phyloP scores from a whole-genome alignment of 2,329 filamentous ascomycete genomes.

The Microdochium nivale region DNA sequence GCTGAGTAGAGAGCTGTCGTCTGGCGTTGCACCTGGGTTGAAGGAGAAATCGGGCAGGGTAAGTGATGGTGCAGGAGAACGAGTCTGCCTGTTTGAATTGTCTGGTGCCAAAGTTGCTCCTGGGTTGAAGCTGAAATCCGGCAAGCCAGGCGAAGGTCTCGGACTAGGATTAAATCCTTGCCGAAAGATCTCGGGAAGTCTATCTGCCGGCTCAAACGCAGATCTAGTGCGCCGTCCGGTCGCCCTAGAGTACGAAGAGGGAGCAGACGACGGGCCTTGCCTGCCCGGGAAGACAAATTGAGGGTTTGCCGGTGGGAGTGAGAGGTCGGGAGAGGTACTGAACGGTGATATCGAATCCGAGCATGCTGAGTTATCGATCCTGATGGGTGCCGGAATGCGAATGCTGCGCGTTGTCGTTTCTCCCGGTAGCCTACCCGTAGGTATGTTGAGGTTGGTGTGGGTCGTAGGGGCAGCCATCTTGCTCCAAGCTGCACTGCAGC shows the following conservation, averaged over 20 bases:
- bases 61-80: slow-evolving; percentile 21
- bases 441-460: neutral
- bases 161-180: slow-evolving; percentile 1
- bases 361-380: neutral
- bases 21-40: slow-evolving; percentile 34
- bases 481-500: neutral
- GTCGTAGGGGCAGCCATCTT: neutral
- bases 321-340: neutral
- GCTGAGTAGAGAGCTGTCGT: slow-evolving; percentile 31
- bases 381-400: neutral
- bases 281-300: slow-evolving; percentile 54
- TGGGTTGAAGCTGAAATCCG: slow-evolving; percentile 14
- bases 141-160: neutral
- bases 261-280: slow-evolving; percentile 36
- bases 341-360: neutral
- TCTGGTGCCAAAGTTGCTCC: slow-evolving; percentile 18
- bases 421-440: neutral
- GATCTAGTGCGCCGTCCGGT: slow-evolving; percentile 44
- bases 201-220: slow-evolving; percentile 3
- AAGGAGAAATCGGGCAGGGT: slow-evolving; percentile 47
- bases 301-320: slow-evolving; percentile 48
- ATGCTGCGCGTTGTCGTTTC: neutral
- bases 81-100: slow-evolving; percentile 18
- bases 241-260: slow-evolving; percentile 37
- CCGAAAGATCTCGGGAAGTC: slow-evolving; percentile 12